phyloP scores from a whole-genome alignment of 441 rosid species.

The Eutrema salsugineum region DNA sequence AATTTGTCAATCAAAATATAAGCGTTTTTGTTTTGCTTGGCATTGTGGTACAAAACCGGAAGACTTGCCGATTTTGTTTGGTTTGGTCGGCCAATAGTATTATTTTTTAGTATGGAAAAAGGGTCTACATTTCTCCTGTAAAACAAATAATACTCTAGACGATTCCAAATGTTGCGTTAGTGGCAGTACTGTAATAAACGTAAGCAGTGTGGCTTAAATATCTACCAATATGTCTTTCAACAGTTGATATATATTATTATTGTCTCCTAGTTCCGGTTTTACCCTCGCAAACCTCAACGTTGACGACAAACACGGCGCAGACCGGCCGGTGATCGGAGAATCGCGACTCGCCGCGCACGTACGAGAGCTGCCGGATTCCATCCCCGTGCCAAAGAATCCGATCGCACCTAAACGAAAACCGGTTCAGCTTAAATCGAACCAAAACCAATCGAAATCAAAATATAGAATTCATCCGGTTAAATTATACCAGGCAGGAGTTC shows the following conservation, averaged over 20 bases:
- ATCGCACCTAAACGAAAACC: conserved; percentile 50
- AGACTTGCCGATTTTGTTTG: conserved; percentile 20
- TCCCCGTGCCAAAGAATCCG: conserved; percentile 65
- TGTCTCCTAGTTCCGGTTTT: conserved; percentile 28
- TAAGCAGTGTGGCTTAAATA: background rate
- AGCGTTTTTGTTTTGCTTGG: background rate
- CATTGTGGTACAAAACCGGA: conserved; percentile 13
- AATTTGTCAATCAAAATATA: conserved; percentile 5
- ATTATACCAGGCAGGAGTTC: conserved; percentile 74
- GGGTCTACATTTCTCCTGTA: background rate
- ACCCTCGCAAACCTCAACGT: conserved; percentile 38
- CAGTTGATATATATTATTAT: conserved; percentile 3
- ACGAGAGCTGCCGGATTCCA: conserved; percentile 47
- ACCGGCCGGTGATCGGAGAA: conserved; percentile 77
- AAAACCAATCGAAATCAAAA: background rate
- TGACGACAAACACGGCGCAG: conserved; percentile 43
- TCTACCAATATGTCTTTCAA: background rate
- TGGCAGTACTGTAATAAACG: background rate
- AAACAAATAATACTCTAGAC: background rate
- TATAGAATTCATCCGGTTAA: background rate
- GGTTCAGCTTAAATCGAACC: background rate
- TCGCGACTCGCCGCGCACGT: conserved; percentile 45
- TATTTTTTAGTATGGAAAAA: background rate
- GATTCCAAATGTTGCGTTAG: background rate
- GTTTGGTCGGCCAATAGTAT: conserved; percentile 26